Conservation (phyloP, 768 basidiomycete species). For the Tricholoma matsutake region DNA sequence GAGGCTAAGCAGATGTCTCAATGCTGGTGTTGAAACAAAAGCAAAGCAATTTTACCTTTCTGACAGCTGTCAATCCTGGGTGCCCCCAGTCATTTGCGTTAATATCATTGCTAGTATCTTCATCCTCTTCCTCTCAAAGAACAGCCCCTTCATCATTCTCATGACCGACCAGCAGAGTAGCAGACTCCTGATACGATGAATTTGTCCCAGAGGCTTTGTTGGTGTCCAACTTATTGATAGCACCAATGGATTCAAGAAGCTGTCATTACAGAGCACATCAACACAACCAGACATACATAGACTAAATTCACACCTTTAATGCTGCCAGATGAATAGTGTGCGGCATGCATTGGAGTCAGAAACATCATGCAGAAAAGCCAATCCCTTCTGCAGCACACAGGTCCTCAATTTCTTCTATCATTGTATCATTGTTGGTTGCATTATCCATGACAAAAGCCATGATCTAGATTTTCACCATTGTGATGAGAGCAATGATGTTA, state of each 20-base stretch:
- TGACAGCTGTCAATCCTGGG: conserved; percentile 9
- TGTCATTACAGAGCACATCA: neutral
- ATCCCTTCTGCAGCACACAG: no score
- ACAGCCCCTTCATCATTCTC: conserved; percentile 9
- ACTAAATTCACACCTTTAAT: no score
- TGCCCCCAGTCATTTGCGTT: neutral
- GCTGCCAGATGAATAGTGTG: no score
- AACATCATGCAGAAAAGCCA: no score
- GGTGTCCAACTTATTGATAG: conserved; percentile 19
- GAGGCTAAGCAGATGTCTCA: conserved; percentile 15
- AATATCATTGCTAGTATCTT: conserved; percentile 3
- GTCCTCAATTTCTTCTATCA: no score
- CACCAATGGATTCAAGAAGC: conserved; percentile 24
- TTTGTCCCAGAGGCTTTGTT: conserved; percentile 13
- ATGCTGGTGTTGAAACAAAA: no score
- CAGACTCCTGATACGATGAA: neutral
- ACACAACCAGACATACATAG: no score
- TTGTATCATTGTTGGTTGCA: no score
- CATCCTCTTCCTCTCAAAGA: conserved; percentile 11
- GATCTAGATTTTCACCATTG: no score
- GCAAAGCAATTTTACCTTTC: conserved; percentile 11
- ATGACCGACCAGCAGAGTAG: conserved; percentile 1
- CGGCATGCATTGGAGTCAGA: no score
- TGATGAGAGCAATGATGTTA: no score
- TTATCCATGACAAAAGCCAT: no score